phyloP scores from a whole-genome alignment of 2,329 filamentous ascomycete species.

The Verticillium nubilum region DNA sequence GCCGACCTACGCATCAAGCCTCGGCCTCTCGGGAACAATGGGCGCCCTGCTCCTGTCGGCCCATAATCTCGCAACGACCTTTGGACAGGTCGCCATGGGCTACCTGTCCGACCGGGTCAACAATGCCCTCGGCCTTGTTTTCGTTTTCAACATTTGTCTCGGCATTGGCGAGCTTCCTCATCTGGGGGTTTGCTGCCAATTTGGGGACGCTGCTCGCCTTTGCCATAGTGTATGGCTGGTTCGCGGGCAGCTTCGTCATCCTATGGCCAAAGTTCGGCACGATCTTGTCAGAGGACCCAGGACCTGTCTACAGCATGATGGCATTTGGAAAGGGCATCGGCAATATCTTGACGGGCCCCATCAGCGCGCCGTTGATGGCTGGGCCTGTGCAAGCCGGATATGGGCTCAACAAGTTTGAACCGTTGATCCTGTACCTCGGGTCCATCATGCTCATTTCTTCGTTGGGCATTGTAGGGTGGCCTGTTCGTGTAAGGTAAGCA shows the following conservation, averaged over 20 bases:
- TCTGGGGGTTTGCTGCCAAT: conserved; percentile 48
- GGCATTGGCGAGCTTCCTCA: conserved; percentile 39
- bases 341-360: conserved; percentile 19
- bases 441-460: conserved; percentile 9
- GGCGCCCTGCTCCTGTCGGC: conserved; percentile 42
- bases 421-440: conserved; percentile 7
- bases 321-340: conserved; percentile 22
- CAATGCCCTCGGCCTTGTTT: conserved; percentile 36
- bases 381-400: conserved; percentile 6
- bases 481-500: background rate
- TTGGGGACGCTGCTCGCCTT: conserved; percentile 42
- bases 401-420: conserved; percentile 6
- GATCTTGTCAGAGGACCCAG: conserved; percentile 19
- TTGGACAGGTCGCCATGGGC: conserved; percentile 39
- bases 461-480: conserved; percentile 7
- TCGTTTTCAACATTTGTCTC: conserved; percentile 39
- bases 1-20: conserved; percentile 40
- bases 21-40: conserved; percentile 29
- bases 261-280: conserved; percentile 21
- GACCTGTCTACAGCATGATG: conserved; percentile 20
- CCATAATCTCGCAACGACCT: conserved; percentile 40
- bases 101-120: conserved; percentile 37
- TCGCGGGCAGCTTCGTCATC: conserved; percentile 35
- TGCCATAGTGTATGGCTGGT: conserved; percentile 50
- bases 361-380: conserved; percentile 15